A percentile compares a stretch with the other conserved stretches of the same genome.
Evolutionary conservation across 2,329 filamentous ascomycete species (phyloP).

Genomic region (Cyphellophora europaea): DNA sequence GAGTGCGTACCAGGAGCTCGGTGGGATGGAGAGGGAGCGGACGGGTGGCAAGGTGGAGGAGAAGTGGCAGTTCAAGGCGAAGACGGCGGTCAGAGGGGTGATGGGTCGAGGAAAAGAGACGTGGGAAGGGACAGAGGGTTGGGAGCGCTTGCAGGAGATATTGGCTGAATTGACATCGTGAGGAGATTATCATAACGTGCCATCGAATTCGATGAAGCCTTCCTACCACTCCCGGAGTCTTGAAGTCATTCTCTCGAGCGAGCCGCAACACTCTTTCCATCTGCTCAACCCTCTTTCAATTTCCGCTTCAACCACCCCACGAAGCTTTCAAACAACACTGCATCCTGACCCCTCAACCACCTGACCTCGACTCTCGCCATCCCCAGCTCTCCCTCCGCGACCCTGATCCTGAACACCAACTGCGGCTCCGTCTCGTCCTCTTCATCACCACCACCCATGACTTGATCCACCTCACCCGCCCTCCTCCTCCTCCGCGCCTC

Average conservation of each 20-base stretch:
- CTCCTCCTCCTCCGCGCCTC: constrained; percentile 14
- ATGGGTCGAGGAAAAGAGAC: constrained; percentile 69
- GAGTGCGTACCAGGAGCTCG: constrained; percentile 73
- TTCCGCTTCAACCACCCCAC: constrained; percentile 65
- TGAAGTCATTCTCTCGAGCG: too few relatives aligned
- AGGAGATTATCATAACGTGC: neutral
- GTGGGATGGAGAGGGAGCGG: constrained; percentile 35
- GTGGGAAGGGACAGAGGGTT: constrained; percentile 62
- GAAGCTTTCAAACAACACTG: constrained; percentile 75
- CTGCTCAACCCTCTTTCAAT: neutral
- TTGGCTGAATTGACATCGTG: neutral
- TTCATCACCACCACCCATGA: constrained; percentile 31
- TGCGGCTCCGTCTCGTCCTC: constrained; percentile 14
- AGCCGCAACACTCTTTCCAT: neutral
- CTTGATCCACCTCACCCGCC: constrained; percentile 26
- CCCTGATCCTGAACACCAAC: constrained; percentile 32
- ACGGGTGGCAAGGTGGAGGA: constrained; percentile 57
- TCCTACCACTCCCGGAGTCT: too few relatives aligned
- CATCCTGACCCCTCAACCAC: constrained; percentile 69
- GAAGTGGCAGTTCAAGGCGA: constrained; percentile 81
- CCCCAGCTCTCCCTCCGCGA: constrained; percentile 22
- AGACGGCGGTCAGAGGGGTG: constrained; percentile 73
- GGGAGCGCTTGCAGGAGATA: constrained; percentile 18
- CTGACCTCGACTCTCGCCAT: constrained; percentile 46
- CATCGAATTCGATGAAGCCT: too few relatives aligned